Evolutionary conservation across 495 filamentous ascomycete species (phyloP), one percentile per base, ranked within the genome.

Genomic region (Penicillium alfredii): DNA sequence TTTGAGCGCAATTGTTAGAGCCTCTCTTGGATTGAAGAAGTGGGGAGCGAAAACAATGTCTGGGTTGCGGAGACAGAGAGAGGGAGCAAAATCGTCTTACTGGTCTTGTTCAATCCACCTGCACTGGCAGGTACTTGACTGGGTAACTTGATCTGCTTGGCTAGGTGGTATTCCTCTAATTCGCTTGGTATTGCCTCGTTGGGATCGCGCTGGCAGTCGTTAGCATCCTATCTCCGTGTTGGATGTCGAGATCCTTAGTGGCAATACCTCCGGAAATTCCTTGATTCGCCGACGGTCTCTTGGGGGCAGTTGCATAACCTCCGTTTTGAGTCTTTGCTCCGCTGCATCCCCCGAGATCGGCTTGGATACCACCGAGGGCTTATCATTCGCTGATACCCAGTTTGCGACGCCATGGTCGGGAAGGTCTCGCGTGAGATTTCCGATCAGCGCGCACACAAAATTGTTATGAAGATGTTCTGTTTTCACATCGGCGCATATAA

Each of bases 341-440:
- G 83, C 80, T n/a, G 85, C 80, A 74, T 97, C 92, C 26, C 86
- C 86, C 6, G 80, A 80, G 21, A 84, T 77, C 17, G 84, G 85
- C 60, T 92, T 90, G 33, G 77, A 79, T 30, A 81, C 77, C 38
- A 79, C 65, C 15, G 77, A 78, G n/a, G 88, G 88, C 66, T 96
- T 96, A 65, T 97, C 90, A 52, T 92, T 95, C 14, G 86, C 86
- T 47, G 84, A 88, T 36, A 98, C 92, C 89, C 89, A 98, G 48
- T 77, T 84, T 41, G 92, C 93, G 48, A 94, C 84, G 45, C 88
- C 88, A 61, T 83, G 80, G 54, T 94, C 88, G 4, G 92, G 92
- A 53, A 85, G 78, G 58, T 98, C 92, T 40, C 92, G 76, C 15
- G 77, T 82, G 30, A 85, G 72, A 66, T 98, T 98, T 42, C 76